A percentile compares a stretch with the other conserved stretches of the same genome.
These are phyloP conservation scores for Stevia rebaudiana DNA, from an alignment of 140 eudicot species.

Conservation along the genomic window DNA sequence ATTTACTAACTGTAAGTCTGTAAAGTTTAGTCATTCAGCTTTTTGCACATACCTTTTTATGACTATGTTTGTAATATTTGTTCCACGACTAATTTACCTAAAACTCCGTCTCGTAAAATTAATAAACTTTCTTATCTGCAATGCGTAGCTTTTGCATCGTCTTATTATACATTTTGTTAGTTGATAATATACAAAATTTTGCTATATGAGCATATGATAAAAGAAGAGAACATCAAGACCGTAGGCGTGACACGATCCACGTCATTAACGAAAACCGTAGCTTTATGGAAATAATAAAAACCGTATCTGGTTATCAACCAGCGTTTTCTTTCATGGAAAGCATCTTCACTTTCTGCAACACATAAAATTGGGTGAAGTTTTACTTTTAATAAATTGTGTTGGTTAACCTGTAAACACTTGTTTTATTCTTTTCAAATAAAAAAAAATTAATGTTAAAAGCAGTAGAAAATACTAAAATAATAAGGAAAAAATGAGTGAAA, in stretches of 20 bases:
- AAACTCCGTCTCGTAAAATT: no score
- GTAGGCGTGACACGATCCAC: conserved; percentile 15
- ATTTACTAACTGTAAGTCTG: no score
- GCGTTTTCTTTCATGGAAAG: conserved; percentile 39
- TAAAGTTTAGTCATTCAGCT: conserved; percentile 11
- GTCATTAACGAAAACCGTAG: background rate
- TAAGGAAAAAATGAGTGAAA: background rate
- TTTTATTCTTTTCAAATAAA: background rate
- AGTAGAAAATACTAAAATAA: background rate
- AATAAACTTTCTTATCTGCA: background rate
- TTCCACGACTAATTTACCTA: no score
- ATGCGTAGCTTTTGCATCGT: background rate
- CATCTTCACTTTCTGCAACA: conserved; percentile 77
- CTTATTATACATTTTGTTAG: background rate
- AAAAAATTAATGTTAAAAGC: background rate
- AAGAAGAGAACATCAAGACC: background rate
- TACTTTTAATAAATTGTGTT: background rate
- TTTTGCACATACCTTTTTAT: no score
- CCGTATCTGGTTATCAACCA: conserved; percentile 31
- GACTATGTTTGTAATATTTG: no score
- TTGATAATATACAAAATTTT: conserved; percentile 11
- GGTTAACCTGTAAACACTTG: background rate
- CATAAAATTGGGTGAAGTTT: no score
- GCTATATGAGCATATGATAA: background rate
- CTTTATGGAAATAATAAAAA: background rate